Conservation (phyloP, 345 rosid genomes). For the Camelina laxa region DNA sequence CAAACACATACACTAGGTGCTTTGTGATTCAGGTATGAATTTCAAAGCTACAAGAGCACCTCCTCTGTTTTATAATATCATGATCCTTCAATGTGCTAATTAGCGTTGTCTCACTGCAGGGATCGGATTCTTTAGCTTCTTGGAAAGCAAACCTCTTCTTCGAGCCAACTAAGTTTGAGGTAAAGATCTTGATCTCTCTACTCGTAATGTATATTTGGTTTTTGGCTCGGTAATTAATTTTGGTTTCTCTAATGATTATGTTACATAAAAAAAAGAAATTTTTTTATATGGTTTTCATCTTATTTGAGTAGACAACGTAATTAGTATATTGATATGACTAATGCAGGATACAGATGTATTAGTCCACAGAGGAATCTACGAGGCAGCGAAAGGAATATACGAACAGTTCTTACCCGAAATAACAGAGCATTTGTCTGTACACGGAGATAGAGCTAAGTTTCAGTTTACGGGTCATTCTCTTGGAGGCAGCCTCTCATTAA, state of each 20-base stretch:
- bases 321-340: background rate
- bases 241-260: background rate
- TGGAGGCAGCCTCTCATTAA: constrained; percentile 86
- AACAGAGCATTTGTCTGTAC: constrained; percentile 58
- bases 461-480: constrained; percentile 94
- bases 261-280: background rate
- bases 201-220: background rate
- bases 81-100: constrained; percentile 6
- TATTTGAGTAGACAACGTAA: background rate
- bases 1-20: constrained; percentile 66
- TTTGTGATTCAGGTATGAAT: constrained; percentile 80
- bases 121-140: constrained; percentile 88
- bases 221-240: background rate
- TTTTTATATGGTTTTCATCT: background rate
- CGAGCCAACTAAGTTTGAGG: constrained; percentile 90
- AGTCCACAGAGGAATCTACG: constrained; percentile 94
- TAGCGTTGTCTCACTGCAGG: constrained; percentile 47
- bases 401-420: constrained; percentile 80
- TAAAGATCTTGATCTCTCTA: constrained; percentile 30
- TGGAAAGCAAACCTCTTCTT: constrained; percentile 95
- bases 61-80: constrained; percentile 12
- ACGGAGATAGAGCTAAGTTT: constrained; percentile 76
- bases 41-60: background rate
- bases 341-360: constrained; percentile 73
- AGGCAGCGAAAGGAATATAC: constrained; percentile 91